Percentiles rank a stretch among this genome's conserved stretches.
These are phyloP conservation scores for Chlamydomonas urium DNA, from an alignment of 139 green algal species.

Conservation along the genomic window DNA sequence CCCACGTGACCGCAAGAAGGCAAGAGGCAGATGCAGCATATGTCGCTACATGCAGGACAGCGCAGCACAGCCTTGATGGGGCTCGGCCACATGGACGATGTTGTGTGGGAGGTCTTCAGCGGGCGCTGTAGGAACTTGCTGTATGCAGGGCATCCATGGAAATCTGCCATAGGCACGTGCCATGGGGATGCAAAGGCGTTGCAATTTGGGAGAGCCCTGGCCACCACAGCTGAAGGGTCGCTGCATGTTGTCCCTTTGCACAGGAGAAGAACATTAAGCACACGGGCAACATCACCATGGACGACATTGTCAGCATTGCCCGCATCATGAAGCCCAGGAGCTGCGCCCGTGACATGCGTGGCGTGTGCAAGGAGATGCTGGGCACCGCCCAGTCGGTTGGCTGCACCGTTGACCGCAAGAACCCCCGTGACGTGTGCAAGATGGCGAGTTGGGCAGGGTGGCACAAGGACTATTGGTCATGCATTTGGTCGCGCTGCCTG, in stretches of 20 bases:
- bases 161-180: too few relatives aligned
- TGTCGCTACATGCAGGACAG: too few relatives aligned
- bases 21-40: too few relatives aligned
- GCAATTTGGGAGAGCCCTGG: too few relatives aligned
- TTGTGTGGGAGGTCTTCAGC: too few relatives aligned
- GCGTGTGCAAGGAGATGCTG: conserved; percentile 98
- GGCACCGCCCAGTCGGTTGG: conserved; percentile 93
- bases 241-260: too few relatives aligned
- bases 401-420: conserved; percentile 94
- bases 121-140: too few relatives aligned
- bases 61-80: too few relatives aligned
- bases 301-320: conserved; percentile 95
- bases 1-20: conserved; percentile 91
- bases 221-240: too few relatives aligned
- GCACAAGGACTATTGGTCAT: background rate
- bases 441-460: conserved; percentile 45
- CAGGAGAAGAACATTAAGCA: conserved; percentile 99
- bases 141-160: too few relatives aligned
- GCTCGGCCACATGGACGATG: too few relatives aligned
- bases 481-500: background rate
- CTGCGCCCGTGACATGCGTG: conserved; percentile 83
- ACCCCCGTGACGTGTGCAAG: conserved; percentile 86
- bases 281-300: conserved; percentile 90
- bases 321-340: conserved; percentile 90
- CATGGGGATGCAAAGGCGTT: too few relatives aligned